Percentiles rank a stretch among this genome's conserved stretches.
Evolutionary conservation across 169 alveolate genomes (phyloP).

Genomic region (Eimeria acervulina): DNA sequence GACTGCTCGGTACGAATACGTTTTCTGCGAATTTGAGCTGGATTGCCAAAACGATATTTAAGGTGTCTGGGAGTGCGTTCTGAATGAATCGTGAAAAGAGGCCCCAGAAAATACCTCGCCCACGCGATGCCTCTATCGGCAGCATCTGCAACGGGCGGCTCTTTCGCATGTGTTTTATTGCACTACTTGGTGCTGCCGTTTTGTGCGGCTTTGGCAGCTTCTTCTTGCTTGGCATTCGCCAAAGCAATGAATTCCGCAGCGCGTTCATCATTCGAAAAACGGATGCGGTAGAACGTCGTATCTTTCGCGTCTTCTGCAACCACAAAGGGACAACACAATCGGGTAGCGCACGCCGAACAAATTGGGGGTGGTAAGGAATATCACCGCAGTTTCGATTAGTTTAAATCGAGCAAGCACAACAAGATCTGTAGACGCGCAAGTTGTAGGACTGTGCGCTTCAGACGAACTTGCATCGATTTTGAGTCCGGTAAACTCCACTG

Average conservation of each 20-base stretch:
- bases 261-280: conserved; percentile 79
- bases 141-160: conserved; percentile 11
- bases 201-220: conserved; percentile 55
- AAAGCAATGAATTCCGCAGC: conserved; percentile 80
- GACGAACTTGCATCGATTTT: conserved; percentile 78
- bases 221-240: conserved; percentile 79
- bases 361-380: neutral
- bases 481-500: conserved; percentile 81
- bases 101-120: conserved; percentile 43
- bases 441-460: neutral
- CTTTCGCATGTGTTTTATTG: neutral
- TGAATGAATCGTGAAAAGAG: neutral
- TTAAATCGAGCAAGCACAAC: neutral
- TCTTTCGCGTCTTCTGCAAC: conserved; percentile 77
- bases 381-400: neutral
- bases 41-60: conserved; percentile 48
- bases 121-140: conserved; percentile 24
- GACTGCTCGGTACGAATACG: neutral
- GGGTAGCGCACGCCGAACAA: neutral
- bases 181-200: conserved; percentile 60
- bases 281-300: conserved; percentile 81
- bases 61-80: conserved; percentile 13
- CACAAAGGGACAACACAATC: neutral
- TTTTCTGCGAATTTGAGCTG: neutral
- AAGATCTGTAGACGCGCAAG: neutral